Evolutionary conservation across 2,329 filamentous ascomycete species (phyloP).

Genomic region (Diaporthe eres): DNA sequence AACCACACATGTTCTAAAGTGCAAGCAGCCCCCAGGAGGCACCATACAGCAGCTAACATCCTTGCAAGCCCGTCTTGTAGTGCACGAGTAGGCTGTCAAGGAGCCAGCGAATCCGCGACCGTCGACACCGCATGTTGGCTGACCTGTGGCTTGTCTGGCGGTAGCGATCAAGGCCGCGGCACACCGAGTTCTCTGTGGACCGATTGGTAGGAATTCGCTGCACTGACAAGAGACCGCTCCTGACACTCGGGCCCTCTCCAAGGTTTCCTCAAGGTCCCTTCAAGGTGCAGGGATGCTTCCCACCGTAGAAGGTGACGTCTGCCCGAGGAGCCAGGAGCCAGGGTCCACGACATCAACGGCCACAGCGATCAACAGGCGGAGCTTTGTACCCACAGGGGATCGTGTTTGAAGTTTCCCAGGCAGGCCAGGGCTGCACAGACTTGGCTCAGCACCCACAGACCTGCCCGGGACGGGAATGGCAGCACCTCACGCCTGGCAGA

Average conservation of each 20-base stretch:
- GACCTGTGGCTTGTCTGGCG: slow-evolving; percentile 5
- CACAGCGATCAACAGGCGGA: slow-evolving; percentile 14
- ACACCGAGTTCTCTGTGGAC: slow-evolving; percentile 1
- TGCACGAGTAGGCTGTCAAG: not conserved
- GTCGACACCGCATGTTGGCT: not conserved
- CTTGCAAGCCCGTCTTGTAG: not conserved
- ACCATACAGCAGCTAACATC: not conserved
- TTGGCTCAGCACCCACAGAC: slow-evolving; percentile 22
- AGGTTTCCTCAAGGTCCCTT: not conserved
- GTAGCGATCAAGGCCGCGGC: not conserved
- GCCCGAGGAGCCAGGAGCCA: slow-evolving; percentile 7
- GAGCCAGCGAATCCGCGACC: slow-evolving; percentile 5
- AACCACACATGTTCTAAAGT: slow-evolving; percentile 20
- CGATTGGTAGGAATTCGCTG: slow-evolving; percentile 1
- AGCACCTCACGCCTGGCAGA: not conserved
- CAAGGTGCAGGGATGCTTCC: slow-evolving; percentile 5
- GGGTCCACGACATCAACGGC: slow-evolving; percentile 14
- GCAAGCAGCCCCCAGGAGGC: slow-evolving; percentile 17
- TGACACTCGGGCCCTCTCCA: slow-evolving; percentile 10
- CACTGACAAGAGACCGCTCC: not conserved
- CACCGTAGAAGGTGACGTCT: slow-evolving; percentile 17
- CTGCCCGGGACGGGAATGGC: not conserved
- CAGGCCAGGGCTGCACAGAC: slow-evolving; percentile 8
- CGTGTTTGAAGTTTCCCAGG: slow-evolving; percentile 1
- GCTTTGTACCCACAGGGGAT: slow-evolving; percentile 18